Conservation (phyloP, 2,329 filamentous ascomycete species). For the Coniella vitis region DNA sequence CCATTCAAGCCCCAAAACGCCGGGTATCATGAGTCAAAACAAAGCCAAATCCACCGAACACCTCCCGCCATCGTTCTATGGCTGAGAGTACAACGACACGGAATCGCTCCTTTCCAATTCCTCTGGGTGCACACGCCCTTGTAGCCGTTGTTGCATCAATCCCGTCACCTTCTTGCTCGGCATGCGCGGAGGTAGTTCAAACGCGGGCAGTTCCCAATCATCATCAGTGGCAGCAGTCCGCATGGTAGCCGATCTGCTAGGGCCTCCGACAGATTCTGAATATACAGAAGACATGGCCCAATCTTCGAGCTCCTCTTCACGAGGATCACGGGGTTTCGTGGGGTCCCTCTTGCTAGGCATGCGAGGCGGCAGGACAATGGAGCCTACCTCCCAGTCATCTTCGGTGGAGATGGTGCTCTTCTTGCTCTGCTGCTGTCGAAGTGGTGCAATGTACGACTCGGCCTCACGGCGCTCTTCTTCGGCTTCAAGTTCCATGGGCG, state of each 20-base stretch:
- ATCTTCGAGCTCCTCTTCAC: constrained; percentile 8
- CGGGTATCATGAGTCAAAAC: too few relatives aligned
- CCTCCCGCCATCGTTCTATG: background rate
- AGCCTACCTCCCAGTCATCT: constrained; percentile 12
- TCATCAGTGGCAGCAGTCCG: background rate
- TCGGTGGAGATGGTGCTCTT: background rate
- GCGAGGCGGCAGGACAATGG: constrained; percentile 12
- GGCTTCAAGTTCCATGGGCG: constrained; percentile 9
- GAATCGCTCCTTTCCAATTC: constrained; percentile 5
- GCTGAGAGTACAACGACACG: constrained; percentile 14
- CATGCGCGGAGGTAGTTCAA: constrained; percentile 13
- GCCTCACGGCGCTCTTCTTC: constrained; percentile 7
- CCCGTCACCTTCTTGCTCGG: constrained; percentile 9
- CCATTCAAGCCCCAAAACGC: too few relatives aligned
- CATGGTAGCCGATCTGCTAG: background rate
- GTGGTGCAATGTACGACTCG: constrained; percentile 7
- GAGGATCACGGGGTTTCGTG: background rate
- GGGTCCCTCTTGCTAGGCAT: constrained; percentile 12
- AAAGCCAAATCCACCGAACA: background rate
- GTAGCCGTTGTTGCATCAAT: background rate
- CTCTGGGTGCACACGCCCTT: background rate
- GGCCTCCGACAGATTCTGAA: background rate
- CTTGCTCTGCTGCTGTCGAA: constrained; percentile 6
- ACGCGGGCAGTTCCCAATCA: constrained; percentile 11
- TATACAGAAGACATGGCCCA: constrained; percentile 10